phyloP scores from a whole-genome alignment of 2,329 filamentous ascomycete species.

The Colletotrichum navitas region DNA sequence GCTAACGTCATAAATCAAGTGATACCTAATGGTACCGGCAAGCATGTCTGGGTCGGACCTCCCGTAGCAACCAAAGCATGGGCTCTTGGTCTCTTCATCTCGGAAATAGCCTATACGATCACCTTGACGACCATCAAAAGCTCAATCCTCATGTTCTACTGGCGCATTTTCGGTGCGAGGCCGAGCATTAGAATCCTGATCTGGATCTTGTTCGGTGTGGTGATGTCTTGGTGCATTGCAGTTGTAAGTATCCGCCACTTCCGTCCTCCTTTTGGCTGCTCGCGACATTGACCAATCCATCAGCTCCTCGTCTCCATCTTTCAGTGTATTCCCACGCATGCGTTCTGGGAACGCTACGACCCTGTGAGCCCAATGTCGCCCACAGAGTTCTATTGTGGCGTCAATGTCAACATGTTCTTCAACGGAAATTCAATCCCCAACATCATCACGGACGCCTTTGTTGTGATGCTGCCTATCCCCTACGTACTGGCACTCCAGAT shows the following conservation, averaged over 20 bases:
- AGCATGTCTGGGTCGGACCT: slow-evolving; percentile 45
- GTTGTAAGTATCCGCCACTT: slow-evolving; percentile 42
- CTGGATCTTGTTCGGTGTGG: slow-evolving; percentile 37
- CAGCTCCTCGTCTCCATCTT: slow-evolving; percentile 43
- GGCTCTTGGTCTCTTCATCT: slow-evolving; percentile 44
- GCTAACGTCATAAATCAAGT: slow-evolving; percentile 19
- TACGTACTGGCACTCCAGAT: slow-evolving; percentile 48
- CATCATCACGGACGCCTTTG: slow-evolving; percentile 47
- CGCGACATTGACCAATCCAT: not conserved
- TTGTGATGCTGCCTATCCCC: slow-evolving; percentile 48
- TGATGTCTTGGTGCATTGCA: slow-evolving; percentile 43
- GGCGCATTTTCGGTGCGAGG: slow-evolving; percentile 45
- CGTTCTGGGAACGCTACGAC: slow-evolving; percentile 44
- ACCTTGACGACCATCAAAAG: slow-evolving; percentile 44
- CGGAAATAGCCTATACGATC: slow-evolving; percentile 44
- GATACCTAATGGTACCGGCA: slow-evolving; percentile 43
- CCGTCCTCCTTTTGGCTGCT: accelerated
- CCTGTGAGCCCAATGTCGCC: slow-evolving; percentile 37
- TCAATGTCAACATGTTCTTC: slow-evolving; percentile 46
- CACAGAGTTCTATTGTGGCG: slow-evolving; percentile 38
- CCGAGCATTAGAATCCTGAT: slow-evolving; percentile 44
- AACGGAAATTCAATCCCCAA: slow-evolving; percentile 48
- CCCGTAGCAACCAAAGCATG: slow-evolving; percentile 42
- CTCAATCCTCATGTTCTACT: slow-evolving; percentile 47
- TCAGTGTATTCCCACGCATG: slow-evolving; percentile 42